Base-by-base conservation (phyloP, 805 yeast species). In the Wickerhamomyces xylosicus region DNA sequence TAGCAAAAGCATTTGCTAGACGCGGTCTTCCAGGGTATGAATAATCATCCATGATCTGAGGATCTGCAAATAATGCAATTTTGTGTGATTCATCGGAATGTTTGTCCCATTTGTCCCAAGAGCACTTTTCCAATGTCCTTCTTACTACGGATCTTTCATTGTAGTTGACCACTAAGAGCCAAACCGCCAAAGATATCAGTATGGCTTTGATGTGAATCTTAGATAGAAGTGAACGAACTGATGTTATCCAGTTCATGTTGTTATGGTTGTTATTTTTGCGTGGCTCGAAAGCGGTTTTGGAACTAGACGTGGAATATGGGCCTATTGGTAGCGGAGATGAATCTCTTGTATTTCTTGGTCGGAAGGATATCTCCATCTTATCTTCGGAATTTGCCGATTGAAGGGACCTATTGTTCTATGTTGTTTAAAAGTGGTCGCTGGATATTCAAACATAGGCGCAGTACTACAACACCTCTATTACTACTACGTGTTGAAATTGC, bases 41-140 rank as follows among this genome's bases (percentile, higher is more conserved):
- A 58, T 83, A 75, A 19, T 69, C 81, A 54, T 92, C 99, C 51
- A 92, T 81, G 33, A 92, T 68, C 57, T 92, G 99, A 0, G 98
- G 98, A 54, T 92, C 99, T 0, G 97, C 97, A 28, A 85, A 67
- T 11, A 92, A 45, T 1, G 73, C 73, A 21, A 83, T 65, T 41
- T 74, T 57, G 50, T 74, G 75, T 2, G 74, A 69, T 1, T 43
- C 44, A 2, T 53, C 52, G 19, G 51, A 42, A 85, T 85, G 78
- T 4, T 57, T 35, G 47, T 79, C 86, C 89, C 90, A 82, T 1
- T 54, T 56, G 2, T 58, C 50, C 95, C 95, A 87, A 5, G 58
- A 47, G 51, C 87, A 81, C 21, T 54, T 42, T 7, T 53, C 46
- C 15, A 80, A 58, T 0, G 73, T 67, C 16, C 58, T 47, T 37